Conservation (phyloP, 2,329 filamentous ascomycete genomes). For the Epichloe uncinata region DNA sequence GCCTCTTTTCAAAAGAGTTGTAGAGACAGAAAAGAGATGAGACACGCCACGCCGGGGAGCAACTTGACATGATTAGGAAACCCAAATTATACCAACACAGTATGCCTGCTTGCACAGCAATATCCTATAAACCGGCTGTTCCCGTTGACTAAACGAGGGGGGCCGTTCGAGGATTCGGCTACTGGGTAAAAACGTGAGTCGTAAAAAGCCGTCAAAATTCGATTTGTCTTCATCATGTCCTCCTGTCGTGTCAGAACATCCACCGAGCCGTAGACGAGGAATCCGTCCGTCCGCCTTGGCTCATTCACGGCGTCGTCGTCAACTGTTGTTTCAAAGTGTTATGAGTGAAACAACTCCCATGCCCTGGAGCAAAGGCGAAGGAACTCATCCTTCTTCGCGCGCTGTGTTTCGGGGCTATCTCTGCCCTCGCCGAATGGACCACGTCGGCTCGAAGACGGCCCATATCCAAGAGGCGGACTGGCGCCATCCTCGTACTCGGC, state of each 20-base stretch:
- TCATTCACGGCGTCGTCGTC: no score
- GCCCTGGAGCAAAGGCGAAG: conserved; percentile 73
- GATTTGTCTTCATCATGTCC: background rate
- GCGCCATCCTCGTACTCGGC: conserved; percentile 91
- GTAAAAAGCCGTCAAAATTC: background rate
- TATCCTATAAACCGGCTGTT: no score
- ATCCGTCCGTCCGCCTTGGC: background rate
- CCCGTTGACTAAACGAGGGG: no score
- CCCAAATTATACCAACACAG: no score
- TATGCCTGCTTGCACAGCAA: no score
- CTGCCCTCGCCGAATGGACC: conserved; percentile 70
- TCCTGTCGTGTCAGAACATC: background rate
- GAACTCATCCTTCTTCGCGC: conserved; percentile 87
- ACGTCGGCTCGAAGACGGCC: conserved; percentile 45
- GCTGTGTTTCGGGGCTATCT: conserved; percentile 70
- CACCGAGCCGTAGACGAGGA: background rate
- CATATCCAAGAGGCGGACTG: conserved; percentile 70
- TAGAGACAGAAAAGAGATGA: no score
- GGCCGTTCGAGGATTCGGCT: no score
- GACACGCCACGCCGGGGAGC: no score
- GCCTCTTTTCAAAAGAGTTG: background rate
- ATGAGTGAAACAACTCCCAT: conserved; percentile 97
- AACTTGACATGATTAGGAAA: no score
- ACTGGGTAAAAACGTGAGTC: background rate
- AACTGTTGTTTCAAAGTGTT: conserved; percentile 15